Conservation (phyloP, 1,284 basidiomycete genomes). For the Baeospora myosura region DNA sequence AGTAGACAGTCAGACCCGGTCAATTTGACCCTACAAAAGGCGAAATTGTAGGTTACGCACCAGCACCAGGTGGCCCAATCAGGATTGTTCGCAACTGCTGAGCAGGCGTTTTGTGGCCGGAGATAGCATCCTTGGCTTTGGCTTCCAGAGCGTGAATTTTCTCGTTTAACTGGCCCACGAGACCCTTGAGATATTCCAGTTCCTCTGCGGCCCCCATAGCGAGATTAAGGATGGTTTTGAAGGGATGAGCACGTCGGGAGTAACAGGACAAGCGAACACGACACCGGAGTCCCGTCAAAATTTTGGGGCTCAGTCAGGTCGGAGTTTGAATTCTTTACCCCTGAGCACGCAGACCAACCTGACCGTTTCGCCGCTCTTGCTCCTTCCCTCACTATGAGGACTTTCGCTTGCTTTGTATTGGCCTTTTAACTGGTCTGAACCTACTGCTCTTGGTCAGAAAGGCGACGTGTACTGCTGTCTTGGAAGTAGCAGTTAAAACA, state of each 20-base stretch:
- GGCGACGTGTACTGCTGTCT: no score
- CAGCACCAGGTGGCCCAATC: conserved; percentile 94
- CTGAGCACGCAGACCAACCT: no score
- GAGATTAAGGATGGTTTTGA: neutral
- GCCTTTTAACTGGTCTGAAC: no score
- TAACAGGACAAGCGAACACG: neutral
- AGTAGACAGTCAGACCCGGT: conserved; percentile 3
- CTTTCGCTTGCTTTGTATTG: no score
- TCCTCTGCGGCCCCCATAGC: conserved; percentile 30
- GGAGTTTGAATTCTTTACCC: neutral
- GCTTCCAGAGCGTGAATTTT: conserved; percentile 73
- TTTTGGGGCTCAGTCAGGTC: neutral
- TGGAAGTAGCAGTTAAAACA: no score
- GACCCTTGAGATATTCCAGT: conserved; percentile 84
- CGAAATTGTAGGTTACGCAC: conserved; percentile 37
- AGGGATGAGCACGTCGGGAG: no score
- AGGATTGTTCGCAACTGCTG: conserved; percentile 85
- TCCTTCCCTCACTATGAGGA: no score
- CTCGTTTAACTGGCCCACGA: conserved; percentile 75
- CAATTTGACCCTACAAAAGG: neutral
- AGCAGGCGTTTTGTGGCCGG: conserved; percentile 53
- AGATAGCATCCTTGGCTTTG: conserved; percentile 42
- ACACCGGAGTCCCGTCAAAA: neutral
- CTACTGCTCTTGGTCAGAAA: no score
- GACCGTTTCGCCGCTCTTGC: no score